These are phyloP conservation scores for Fomitopsis pinicola DNA, from an alignment of 1,284 basidiomycete genomes.

Conservation along the genomic window DNA sequence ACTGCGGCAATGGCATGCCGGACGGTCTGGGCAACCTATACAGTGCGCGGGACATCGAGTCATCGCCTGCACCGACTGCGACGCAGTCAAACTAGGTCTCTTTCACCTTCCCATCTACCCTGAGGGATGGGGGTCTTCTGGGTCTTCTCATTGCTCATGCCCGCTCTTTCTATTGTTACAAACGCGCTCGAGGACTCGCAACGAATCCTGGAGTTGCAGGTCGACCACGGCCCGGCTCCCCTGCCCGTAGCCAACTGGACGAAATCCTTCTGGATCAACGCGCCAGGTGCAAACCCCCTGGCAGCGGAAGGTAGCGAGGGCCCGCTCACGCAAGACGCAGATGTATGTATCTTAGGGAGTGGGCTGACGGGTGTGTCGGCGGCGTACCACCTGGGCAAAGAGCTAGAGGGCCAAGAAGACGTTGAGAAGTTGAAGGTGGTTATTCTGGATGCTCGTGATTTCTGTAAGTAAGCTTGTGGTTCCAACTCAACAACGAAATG, in stretches of 20 bases:
- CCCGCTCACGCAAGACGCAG: conserved; percentile 49
- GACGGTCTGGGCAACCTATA: too few species aligned
- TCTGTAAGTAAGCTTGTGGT: conserved; percentile 60
- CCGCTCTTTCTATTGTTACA: conserved; percentile 17
- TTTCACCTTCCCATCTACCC: not conserved
- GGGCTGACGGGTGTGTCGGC: conserved; percentile 73
- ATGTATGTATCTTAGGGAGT: conserved; percentile 74
- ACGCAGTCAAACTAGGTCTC: not conserved
- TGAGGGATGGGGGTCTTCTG: not conserved
- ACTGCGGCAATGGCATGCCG: not conserved
- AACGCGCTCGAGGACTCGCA: conserved; percentile 20
- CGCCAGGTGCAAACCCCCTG: conserved; percentile 57
- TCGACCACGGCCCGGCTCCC: conserved; percentile 19
- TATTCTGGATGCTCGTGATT: conserved; percentile 72
- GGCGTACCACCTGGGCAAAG: conserved; percentile 61
- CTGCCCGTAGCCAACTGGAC: conserved; percentile 60
- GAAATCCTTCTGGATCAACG: conserved; percentile 65
- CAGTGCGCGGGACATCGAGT: not conserved
- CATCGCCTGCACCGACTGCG: not conserved
- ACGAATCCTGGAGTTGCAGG: conserved; percentile 11
- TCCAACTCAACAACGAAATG: not conserved
- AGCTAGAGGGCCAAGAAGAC: conserved; percentile 18
- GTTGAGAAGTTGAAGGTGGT: conserved; percentile 38
- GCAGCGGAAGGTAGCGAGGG: conserved; percentile 61
- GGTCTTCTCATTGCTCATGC: conserved; percentile 8